Conservation (phyloP, 2,329 filamentous ascomycete genomes). For the Venturia nashicola region DNA sequence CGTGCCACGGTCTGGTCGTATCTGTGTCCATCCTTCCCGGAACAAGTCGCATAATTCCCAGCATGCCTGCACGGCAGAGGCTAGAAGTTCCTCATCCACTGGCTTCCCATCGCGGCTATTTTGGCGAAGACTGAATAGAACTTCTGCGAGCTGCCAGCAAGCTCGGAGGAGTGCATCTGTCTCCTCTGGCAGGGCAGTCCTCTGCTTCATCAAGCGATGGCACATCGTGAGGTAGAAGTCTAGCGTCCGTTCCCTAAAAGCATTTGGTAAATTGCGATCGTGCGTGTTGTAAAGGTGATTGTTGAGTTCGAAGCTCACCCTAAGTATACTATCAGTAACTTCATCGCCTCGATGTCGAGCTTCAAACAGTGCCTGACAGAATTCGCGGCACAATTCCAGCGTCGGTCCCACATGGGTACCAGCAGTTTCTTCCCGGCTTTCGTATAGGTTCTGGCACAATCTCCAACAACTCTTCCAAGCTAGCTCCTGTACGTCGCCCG, state of each 20-base stretch:
- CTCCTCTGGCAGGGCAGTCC: conserved; percentile 63
- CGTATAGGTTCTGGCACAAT: conserved; percentile 79
- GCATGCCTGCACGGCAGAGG: conserved; percentile 81
- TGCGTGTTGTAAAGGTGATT: conserved; percentile 93
- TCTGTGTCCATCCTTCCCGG: conserved; percentile 80
- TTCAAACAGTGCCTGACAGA: conserved; percentile 86
- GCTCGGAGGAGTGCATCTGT: conserved; percentile 74
- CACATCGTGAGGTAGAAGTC: conserved; percentile 93
- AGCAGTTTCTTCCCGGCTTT: conserved; percentile 60
- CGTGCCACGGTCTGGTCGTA: conserved; percentile 74
- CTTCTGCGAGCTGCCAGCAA: conserved; percentile 84
- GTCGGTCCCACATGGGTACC: conserved; percentile 60
- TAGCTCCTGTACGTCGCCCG: conserved; percentile 67
- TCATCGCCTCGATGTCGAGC: conserved; percentile 68
- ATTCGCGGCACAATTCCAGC: conserved; percentile 78
- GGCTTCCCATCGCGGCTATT: conserved; percentile 61
- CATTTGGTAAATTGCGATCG: conserved; percentile 69
- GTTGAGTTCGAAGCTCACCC: conserved; percentile 90
- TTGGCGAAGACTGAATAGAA: conserved; percentile 83
- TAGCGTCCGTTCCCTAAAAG: conserved; percentile 77
- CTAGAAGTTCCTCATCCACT: conserved; percentile 71
- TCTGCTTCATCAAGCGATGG: conserved; percentile 92
- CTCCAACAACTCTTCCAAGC: conserved; percentile 94
- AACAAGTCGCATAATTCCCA: conserved; percentile 94
- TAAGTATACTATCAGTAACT: conserved; percentile 68